Evolutionary conservation across 768 basidiomycete genomes (phyloP).

Genomic region (Daedaleopsis nitida): DNA sequence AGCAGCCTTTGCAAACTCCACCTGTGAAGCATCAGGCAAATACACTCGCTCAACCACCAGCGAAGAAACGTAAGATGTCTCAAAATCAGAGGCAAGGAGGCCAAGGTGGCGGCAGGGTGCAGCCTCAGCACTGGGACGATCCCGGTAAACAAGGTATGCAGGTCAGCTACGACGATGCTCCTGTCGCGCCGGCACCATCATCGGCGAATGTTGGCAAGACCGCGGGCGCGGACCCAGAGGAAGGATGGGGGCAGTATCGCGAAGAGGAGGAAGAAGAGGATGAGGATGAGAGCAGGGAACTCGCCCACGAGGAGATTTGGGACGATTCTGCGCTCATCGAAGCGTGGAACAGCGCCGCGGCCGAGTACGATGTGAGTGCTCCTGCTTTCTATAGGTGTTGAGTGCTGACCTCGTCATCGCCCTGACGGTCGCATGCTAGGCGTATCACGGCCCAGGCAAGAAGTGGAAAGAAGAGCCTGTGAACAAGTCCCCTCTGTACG

Average conservation of each 20-base stretch:
- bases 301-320: slow-evolving; percentile 80
- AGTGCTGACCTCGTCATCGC: neutral
- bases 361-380: slow-evolving; percentile 68
- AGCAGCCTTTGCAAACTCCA: slow-evolving; percentile 36
- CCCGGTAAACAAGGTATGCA: slow-evolving; percentile 29
- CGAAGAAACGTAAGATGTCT: slow-evolving; percentile 59
- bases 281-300: slow-evolving; percentile 58
- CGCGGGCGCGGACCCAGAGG: neutral
- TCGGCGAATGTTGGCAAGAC: slow-evolving; percentile 13
- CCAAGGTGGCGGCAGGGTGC: slow-evolving; percentile 10
- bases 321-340: slow-evolving; percentile 82
- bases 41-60: slow-evolving; percentile 34
- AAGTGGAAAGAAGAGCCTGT: slow-evolving; percentile 72
- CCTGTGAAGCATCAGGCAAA: neutral
- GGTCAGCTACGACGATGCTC: slow-evolving; percentile 37
- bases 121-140: slow-evolving; percentile 49
- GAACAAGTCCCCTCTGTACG: slow-evolving; percentile 72
- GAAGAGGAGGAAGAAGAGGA: slow-evolving; percentile 41
- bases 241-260: slow-evolving; percentile 32
- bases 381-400: neutral
- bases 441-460: slow-evolving; percentile 67
- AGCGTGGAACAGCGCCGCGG: slow-evolving; percentile 83
- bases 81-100: slow-evolving; percentile 30
- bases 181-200: neutral
- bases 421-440: slow-evolving; percentile 34